phyloP scores from a whole-genome alignment of 169 alveolate genomes.

The Plasmodium billcollinsi region DNA sequence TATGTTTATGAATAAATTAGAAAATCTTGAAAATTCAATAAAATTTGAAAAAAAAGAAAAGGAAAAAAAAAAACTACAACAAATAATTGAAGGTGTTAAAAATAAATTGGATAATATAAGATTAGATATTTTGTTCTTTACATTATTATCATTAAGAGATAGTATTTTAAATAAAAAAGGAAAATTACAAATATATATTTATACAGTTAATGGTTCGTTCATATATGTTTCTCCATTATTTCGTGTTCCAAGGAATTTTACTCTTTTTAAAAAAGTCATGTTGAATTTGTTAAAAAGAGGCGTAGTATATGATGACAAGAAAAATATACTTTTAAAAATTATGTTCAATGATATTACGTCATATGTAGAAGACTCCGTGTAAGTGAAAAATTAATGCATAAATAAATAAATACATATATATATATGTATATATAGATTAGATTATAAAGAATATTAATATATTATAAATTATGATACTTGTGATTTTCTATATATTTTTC shows the following conservation, averaged over 20 bases:
- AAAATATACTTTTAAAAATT: constrained; percentile 19
- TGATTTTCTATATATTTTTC: background rate
- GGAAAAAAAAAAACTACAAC: constrained; percentile 15
- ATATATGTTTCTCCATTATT: constrained; percentile 79
- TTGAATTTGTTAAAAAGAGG: constrained; percentile 13
- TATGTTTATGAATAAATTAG: constrained; percentile 25
- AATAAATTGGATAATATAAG: constrained; percentile 46
- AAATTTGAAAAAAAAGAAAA: constrained; percentile 14
- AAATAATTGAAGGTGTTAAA: constrained; percentile 25
- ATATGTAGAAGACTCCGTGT: constrained; percentile 47
- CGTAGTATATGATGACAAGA: constrained; percentile 17
- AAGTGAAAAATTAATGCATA: constrained; percentile 2
- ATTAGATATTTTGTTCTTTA: constrained; percentile 78
- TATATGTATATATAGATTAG: background rate
- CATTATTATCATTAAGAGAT: constrained; percentile 83
- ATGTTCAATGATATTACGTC: constrained; percentile 11
- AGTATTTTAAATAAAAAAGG: constrained; percentile 83
- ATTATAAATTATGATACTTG: background rate
- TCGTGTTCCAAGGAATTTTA: constrained; percentile 85
- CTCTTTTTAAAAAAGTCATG: constrained; percentile 86
- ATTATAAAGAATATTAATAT: background rate
- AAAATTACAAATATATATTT: constrained; percentile 78
- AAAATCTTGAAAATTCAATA: constrained; percentile 5
- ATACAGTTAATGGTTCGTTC: constrained; percentile 78
- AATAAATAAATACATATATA: background rate